Conservation (phyloP, 2,329 filamentous ascomycete genomes). For the Aureobasidium sp. region DNA sequence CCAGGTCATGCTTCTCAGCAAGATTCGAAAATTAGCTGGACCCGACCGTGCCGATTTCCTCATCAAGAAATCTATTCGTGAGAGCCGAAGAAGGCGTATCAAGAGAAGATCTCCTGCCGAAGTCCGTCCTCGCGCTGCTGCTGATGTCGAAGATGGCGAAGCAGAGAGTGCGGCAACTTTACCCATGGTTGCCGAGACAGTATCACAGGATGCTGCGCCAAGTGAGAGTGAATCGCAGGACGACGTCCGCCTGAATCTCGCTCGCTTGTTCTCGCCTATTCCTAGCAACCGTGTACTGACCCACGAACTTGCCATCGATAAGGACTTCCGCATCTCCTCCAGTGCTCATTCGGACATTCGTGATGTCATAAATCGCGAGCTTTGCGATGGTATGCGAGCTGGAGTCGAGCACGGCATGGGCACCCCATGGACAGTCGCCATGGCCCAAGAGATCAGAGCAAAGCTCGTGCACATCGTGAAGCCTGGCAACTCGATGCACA, state of each 20-base stretch:
- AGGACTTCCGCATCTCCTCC: conserved; percentile 63
- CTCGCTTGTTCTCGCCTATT: conserved; percentile 51
- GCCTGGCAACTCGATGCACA: conserved; percentile 65
- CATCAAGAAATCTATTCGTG: conserved; percentile 67
- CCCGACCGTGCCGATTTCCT: conserved; percentile 62
- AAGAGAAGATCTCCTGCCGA: conserved; percentile 63
- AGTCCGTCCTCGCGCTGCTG: conserved; percentile 60
- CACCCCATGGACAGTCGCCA: conserved; percentile 61
- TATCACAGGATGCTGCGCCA: not conserved
- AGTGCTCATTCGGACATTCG: conserved; percentile 50
- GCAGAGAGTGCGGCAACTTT: conserved; percentile 14
- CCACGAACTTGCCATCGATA: conserved; percentile 74
- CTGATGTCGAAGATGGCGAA: conserved; percentile 17
- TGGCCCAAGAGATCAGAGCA: conserved; percentile 63
- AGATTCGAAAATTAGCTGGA: conserved; percentile 72
- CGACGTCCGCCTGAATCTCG: conserved; percentile 1
- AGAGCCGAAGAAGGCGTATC: conserved; percentile 59
- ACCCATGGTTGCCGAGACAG: conserved; percentile 20
- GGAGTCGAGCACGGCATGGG: conserved; percentile 58
- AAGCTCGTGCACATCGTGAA: conserved; percentile 68
- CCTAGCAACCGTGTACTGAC: conserved; percentile 69
- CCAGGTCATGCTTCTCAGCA: conserved; percentile 69
- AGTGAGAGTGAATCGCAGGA: not conserved
- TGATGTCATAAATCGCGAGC: conserved; percentile 53
- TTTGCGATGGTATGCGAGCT: conserved; percentile 55